Percentiles rank a stretch among this genome's conserved stretches.
phyloP scores from a whole-genome alignment of 495 filamentous ascomycete genomes.

The Massariosphaeria phaeospora region DNA sequence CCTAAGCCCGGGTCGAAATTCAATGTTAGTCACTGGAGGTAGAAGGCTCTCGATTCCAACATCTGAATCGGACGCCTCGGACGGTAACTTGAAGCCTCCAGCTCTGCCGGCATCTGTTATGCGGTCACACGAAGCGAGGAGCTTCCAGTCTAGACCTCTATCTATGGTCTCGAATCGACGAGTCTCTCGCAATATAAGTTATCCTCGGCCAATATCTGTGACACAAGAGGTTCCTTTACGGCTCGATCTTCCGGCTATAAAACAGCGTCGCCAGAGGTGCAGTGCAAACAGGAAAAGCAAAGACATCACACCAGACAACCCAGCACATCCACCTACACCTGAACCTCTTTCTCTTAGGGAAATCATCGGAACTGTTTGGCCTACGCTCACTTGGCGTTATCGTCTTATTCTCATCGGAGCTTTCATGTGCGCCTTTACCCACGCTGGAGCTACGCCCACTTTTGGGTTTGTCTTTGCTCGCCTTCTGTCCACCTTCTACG shows the following conservation, averaged over 20 bases:
- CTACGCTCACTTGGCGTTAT: constrained; percentile 50
- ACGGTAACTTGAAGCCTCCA: neutral
- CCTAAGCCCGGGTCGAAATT: neutral
- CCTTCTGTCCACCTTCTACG: constrained; percentile 66
- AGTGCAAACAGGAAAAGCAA: neutral
- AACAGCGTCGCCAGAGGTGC: neutral
- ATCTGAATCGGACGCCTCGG: neutral
- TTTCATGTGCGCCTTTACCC: constrained; percentile 55
- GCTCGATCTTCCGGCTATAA: neutral
- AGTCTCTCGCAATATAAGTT: neutral
- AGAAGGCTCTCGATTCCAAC: neutral
- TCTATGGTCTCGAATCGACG: neutral
- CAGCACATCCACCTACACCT: neutral
- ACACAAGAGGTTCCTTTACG: neutral
- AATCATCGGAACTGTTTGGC: constrained; percentile 74
- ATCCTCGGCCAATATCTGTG: neutral
- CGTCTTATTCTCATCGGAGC: constrained; percentile 57
- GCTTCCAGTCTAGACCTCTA: too few species aligned
- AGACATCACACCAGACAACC: neutral
- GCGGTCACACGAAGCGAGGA: neutral
- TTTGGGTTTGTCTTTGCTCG: constrained; percentile 77
- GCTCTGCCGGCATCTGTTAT: neutral
- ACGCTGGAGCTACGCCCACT: constrained; percentile 65
- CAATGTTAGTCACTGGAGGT: neutral
- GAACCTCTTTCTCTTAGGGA: constrained; percentile 20